phyloP scores from a whole-genome alignment of 306 rosid species.

The Cucumis sativus region DNA sequence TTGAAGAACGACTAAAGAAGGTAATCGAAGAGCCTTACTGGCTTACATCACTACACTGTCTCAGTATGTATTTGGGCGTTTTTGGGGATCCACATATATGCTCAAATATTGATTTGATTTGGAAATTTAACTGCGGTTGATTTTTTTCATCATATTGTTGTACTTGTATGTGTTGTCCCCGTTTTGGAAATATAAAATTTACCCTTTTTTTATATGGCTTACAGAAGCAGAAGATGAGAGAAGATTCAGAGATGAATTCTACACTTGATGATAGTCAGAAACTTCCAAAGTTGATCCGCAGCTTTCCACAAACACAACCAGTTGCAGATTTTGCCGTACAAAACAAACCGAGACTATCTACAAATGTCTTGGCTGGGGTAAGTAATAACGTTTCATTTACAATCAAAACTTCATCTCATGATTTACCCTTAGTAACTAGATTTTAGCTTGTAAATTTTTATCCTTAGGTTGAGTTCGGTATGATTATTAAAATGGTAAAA shows the following conservation, averaged over 20 bases:
- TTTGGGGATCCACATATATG: neutral
- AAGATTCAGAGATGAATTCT: conserved; percentile 18
- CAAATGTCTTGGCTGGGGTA: conserved; percentile 50
- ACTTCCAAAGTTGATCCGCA: conserved; percentile 38
- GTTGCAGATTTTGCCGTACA: conserved; percentile 19
- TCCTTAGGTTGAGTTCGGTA: neutral
- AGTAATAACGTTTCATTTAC: conserved; percentile 7
- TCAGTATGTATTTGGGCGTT: neutral
- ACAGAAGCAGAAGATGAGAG: conserved; percentile 66
- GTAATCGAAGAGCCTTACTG: conserved; percentile 17
- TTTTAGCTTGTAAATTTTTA: neutral
- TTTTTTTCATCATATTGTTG: neutral
- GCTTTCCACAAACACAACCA: conserved; percentile 58
- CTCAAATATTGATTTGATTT: neutral
- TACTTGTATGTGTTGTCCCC: too few relatives aligned
- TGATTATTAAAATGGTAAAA: neutral
- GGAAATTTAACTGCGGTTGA: neutral
- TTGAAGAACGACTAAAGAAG: conserved; percentile 70
- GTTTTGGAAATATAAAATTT: neutral
- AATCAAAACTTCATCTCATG: neutral
- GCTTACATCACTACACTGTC: neutral
- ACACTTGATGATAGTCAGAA: conserved; percentile 17
- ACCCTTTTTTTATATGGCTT: conserved; percentile 8
- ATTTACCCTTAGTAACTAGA: neutral
- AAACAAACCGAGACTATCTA: conserved; percentile 35